Base-by-base conservation (phyloP, 345 rosid genomes). In the Conringia planisiliqua region DNA sequence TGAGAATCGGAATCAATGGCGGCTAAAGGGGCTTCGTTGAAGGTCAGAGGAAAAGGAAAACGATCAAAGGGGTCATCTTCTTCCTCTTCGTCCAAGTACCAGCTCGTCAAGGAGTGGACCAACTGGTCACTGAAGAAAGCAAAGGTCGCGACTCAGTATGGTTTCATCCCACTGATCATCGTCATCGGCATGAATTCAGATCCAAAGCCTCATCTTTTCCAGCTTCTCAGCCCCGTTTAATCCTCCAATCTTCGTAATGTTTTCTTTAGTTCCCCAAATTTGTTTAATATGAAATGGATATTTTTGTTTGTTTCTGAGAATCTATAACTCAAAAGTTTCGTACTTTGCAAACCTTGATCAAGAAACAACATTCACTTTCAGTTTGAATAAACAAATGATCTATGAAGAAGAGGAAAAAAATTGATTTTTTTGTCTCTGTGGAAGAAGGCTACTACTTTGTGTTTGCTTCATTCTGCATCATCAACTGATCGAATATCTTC, bases 101-200 rank as follows among this genome's bases (percentile, higher is more conserved):
- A 88, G 75, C 58, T 69, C 66, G 24, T 92, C 32, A 95, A 89
- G 83, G 94, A 85, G 71, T 95, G 99, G 99, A 89, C 85, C 80
- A 88, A 83, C 26, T 95, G 97, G 99, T 57, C 85, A 16, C 20
- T 92, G 83, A 81, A 83, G 77, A 95, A 90, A 83, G 97, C 98
- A 3, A 95, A 90, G 78, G 90, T 90, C 65, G 73, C 82, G 4
- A 82, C 96, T 74, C 98, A 95, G 72, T 92, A 90, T 66, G 97
- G 99, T 17, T 90, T 95, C 80, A 92, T 95, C 57, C 99, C 99
- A 47, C 80, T 92, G 1, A 71, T 94, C 78, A 84, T 92, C 86
- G 60, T 91, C 83, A 79, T 94, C 72, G 97, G 97, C 83, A 90
- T 94, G 97, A 94, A 85, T 35, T 88, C 98, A 13, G 96, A 95